Evolutionary conservation across 441 rosid genomes (phyloP).

Genomic region (Lagerstroemia fauriei): DNA sequence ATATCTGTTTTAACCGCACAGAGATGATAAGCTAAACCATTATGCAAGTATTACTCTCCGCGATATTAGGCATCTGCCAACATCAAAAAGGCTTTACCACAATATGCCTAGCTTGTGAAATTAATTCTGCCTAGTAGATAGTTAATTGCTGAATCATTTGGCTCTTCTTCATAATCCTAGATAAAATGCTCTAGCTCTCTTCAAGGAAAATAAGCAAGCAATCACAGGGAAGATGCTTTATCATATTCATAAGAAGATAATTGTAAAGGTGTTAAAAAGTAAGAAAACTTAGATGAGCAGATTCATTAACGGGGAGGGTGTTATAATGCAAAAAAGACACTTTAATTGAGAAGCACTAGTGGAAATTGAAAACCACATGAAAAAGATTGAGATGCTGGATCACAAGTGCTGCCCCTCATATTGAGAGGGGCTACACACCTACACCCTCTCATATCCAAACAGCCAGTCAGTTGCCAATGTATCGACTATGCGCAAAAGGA

Average conservation of each 20-base stretch:
- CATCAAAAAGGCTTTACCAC: neutral
- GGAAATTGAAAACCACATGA: neutral
- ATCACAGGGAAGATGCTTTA: neutral
- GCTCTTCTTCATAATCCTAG: neutral
- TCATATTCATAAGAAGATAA: neutral
- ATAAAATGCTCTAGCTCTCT: neutral
- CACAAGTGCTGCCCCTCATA: neutral
- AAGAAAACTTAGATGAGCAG: neutral
- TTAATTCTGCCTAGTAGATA: neutral
- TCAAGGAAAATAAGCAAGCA: neutral
- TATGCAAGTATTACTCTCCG: neutral
- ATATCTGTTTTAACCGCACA: neutral
- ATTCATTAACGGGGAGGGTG: neutral
- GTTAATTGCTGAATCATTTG: neutral
- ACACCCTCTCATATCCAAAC: neutral
- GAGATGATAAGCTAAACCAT: neutral
- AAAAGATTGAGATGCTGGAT: neutral
- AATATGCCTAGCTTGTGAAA: neutral
- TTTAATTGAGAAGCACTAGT: neutral
- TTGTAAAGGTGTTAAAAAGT: neutral
- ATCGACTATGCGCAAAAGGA: neutral
- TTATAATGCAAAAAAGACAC: neutral
- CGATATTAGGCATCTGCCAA: neutral
- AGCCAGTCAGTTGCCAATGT: neutral
- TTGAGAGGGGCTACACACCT: neutral